Conservation (phyloP, 176 grass and related monocot species). For the Rhipidocladum racemiflorum region DNA sequence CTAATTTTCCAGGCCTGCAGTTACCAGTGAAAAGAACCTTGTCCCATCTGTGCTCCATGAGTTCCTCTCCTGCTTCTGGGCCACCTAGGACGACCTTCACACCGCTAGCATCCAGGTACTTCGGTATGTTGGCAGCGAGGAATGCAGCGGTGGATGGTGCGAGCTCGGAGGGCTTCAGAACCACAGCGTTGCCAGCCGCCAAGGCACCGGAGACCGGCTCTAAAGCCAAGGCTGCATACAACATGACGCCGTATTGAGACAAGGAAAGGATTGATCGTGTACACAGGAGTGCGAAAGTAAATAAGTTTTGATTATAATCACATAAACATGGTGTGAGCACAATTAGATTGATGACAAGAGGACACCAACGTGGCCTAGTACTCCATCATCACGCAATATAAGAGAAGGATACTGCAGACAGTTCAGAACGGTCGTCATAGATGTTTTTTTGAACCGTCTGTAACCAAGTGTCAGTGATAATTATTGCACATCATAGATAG, state of each 20-base stretch:
- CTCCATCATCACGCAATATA: too few relatives aligned
- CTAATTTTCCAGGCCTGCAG: not conserved
- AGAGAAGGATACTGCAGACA: too few relatives aligned
- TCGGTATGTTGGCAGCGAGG: slow-evolving; percentile 45
- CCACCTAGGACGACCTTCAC: slow-evolving; percentile 74
- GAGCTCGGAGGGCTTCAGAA: slow-evolving; percentile 82
- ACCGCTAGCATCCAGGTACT: slow-evolving; percentile 57
- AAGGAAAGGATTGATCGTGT: not conserved
- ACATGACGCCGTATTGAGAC: not conserved
- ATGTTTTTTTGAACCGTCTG: too few relatives aligned
- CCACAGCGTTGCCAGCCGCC: slow-evolving; percentile 66
- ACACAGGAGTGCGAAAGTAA: not conserved
- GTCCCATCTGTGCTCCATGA: slow-evolving; percentile 91
- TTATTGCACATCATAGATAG: too few relatives aligned
- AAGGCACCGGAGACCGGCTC: slow-evolving; percentile 76
- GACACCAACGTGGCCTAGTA: too few relatives aligned
- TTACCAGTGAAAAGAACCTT: slow-evolving; percentile 91
- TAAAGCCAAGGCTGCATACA: slow-evolving; percentile 46
- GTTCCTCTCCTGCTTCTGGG: slow-evolving; percentile 48
- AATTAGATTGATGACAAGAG: not conserved
- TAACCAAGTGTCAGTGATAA: too few relatives aligned
- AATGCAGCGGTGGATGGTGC: slow-evolving; percentile 57
- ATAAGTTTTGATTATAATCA: not conserved
- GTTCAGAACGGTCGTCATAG: too few relatives aligned
- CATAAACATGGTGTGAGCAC: not conserved